Evolutionary conservation across 768 basidiomycete genomes (phyloP).

Genomic region (Chlorophyllum brunneum): DNA sequence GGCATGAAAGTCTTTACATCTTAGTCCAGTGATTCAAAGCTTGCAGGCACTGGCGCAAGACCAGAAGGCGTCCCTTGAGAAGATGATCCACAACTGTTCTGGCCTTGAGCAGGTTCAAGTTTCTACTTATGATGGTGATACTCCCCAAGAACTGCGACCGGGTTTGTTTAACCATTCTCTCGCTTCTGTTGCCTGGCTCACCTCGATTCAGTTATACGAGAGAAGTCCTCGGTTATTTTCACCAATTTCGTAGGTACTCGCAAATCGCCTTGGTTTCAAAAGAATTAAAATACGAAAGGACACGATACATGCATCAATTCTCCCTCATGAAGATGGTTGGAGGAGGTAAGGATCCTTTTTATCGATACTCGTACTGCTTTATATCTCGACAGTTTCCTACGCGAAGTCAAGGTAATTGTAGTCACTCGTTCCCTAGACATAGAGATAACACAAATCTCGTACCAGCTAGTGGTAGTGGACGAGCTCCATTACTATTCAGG

Average conservation of each 20-base stretch:
- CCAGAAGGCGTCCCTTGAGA: constrained; percentile 67
- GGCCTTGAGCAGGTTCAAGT: constrained; percentile 64
- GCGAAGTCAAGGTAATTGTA: constrained; percentile 51
- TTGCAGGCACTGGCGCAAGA: constrained; percentile 84
- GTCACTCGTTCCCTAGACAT: neutral
- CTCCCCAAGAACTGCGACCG: constrained; percentile 61
- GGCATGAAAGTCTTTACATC: constrained; percentile 3
- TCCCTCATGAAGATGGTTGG: constrained; percentile 85
- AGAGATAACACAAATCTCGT: too few relatives aligned
- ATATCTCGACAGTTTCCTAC: constrained; percentile 54
- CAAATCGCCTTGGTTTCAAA: neutral
- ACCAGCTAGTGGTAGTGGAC: constrained; percentile 69
- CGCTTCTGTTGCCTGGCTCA: neutral
- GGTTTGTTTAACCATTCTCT: constrained; percentile 32
- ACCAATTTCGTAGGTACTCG: constrained; percentile 75
- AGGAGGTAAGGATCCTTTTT: constrained; percentile 43
- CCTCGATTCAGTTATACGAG: constrained; percentile 52
- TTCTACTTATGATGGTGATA: constrained; percentile 88
- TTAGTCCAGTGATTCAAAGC: neutral
- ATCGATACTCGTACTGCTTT: constrained; percentile 8
- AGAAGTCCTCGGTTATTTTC: constrained; percentile 75
- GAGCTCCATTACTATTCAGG: constrained; percentile 87
- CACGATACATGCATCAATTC: constrained; percentile 79
- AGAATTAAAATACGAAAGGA: constrained; percentile 45
- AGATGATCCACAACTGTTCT: constrained; percentile 55